Evolutionary conservation across 2,329 filamentous ascomycete genomes (phyloP), one percentile per base, ranked within the genome.

Genomic region (Coleophoma eucalyptorum): DNA sequence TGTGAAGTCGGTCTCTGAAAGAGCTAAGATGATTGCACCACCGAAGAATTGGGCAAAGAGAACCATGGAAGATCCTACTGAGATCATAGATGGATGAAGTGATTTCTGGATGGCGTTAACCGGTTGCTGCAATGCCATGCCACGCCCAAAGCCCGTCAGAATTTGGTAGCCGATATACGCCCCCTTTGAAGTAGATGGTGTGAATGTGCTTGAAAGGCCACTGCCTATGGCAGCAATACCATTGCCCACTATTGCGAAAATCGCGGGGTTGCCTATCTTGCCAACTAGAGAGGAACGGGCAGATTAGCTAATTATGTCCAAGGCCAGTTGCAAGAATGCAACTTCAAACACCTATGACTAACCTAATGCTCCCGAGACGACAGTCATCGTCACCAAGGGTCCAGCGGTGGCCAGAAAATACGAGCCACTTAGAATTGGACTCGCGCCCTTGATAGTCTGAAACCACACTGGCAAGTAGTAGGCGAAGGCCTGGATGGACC

Each of bases 111-210:
- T 53, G 11, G 65, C 67, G 4, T 68, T 52, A 5, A 63, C 49
- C 5, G 60, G 55, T 13, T 42, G 16, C 21, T 42, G 15, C 3
- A 40, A 26, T 26, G 26, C 6, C 6, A 26, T 26, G 5, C 26
- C 26, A 5, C 26, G 26, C 6, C 26, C 26, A 26, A 26, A 26
- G 4, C 26, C 26, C 26, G 26, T 6, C 26, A 26, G 10, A 7
- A 79, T 73, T 60, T 82, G 79, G 62, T 78, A 82, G n/a, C 79
- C 79, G 53, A 83, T 77, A 79, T 80, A 84, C 38, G 70, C 67
- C 10, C 66, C 60, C 6, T 75, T 62, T 1, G 71, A 67, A 3
- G 75, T 80, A 54, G 73, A 58, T 4, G 79, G 69, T 16, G 67
- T 64, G 19, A 81, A 72, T 0, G 77, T 81, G 0, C 77, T 76